These are phyloP conservation scores for Rosa hybrid DNA, from an alignment of 331 rosid genomes.

Conservation along the genomic window DNA sequence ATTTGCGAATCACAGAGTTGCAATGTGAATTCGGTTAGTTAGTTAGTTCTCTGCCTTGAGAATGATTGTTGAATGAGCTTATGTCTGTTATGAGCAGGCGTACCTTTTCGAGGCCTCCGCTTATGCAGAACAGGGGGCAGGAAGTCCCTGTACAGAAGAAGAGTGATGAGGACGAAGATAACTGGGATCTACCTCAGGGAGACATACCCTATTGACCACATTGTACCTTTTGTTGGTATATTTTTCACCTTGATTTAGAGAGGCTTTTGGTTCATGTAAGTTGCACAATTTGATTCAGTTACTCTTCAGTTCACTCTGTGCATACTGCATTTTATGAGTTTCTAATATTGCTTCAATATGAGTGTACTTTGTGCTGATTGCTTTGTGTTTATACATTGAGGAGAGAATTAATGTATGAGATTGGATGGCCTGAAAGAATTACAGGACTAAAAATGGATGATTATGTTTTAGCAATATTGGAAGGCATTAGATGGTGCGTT, in stretches of 20 bases:
- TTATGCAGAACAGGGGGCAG: slow-evolving; percentile 37
- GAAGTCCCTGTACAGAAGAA: slow-evolving; percentile 50
- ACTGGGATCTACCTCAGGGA: slow-evolving; percentile 79
- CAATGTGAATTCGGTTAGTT: not conserved
- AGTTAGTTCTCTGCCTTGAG: not conserved
- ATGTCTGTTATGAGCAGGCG: slow-evolving; percentile 53
- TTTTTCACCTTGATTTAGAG: slow-evolving; percentile 32
- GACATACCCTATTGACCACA: slow-evolving; percentile 45
- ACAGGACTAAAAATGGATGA: not conserved
- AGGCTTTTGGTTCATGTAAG: slow-evolving; percentile 42
- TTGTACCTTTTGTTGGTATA: slow-evolving; percentile 28
- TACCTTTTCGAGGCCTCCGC: slow-evolving; percentile 18
- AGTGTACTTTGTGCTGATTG: not conserved
- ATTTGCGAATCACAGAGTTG: not conserved
- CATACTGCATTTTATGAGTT: slow-evolving; percentile 21
- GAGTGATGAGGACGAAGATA: slow-evolving; percentile 69
- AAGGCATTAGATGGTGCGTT: not conserved
- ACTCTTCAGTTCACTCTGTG: slow-evolving; percentile 38
- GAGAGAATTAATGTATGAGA: not conserved
- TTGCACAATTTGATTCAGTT: slow-evolving; percentile 33
- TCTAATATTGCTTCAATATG: slow-evolving; percentile 27
- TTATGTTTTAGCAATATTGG: not conserved
- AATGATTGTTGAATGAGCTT: slow-evolving; percentile 14
- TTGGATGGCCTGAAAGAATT: not conserved
- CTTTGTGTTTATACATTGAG: not conserved